Evolutionary conservation across 2,329 filamentous ascomycete genomes (phyloP).

Genomic region (Teratosphaeria zuluensis): DNA sequence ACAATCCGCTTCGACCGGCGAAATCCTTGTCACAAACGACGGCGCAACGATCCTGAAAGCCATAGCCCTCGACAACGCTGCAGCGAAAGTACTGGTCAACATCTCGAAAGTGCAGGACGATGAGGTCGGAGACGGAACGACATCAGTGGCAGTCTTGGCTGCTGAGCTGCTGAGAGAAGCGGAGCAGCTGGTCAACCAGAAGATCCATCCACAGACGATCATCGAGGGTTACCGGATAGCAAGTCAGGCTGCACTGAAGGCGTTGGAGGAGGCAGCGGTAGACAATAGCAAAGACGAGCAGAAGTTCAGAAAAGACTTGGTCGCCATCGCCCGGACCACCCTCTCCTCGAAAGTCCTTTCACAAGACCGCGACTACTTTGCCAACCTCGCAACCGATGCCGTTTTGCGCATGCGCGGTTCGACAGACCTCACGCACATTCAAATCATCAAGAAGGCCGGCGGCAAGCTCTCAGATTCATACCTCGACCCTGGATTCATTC

Average conservation of each 20-base stretch:
- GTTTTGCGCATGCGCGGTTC: slow-evolving; percentile 83
- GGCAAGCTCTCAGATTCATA: slow-evolving; percentile 97
- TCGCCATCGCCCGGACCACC: slow-evolving; percentile 86
- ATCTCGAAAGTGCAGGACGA: slow-evolving; percentile 99
- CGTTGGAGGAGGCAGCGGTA: slow-evolving; percentile 73
- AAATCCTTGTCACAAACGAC: slow-evolving; percentile 98
- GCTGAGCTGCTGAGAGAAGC: slow-evolving; percentile 93
- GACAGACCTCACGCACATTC: slow-evolving; percentile 91
- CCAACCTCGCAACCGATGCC: slow-evolving; percentile 80
- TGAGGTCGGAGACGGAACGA: slow-evolving; percentile 95
- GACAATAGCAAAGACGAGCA: slow-evolving; percentile 78
- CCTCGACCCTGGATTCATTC: slow-evolving; percentile 93
- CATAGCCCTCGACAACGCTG: slow-evolving; percentile 95
- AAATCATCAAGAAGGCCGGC: slow-evolving; percentile 98
- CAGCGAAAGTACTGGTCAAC: slow-evolving; percentile 96
- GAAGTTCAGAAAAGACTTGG: slow-evolving; percentile 79
- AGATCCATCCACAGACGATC: slow-evolving; percentile 98
- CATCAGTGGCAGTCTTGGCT: slow-evolving; percentile 90
- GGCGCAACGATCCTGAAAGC: slow-evolving; percentile 97
- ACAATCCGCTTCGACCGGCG: slow-evolving; percentile 64
- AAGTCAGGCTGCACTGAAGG: slow-evolving; percentile 74
- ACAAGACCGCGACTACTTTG: slow-evolving; percentile 88
- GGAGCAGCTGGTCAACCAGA: slow-evolving; percentile 93
- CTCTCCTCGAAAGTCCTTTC: slow-evolving; percentile 94
- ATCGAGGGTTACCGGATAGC: slow-evolving; percentile 99